These are phyloP conservation scores for Boletus sp. DNA, from an alignment of 1,284 basidiomycete genomes.

Conservation along the genomic window DNA sequence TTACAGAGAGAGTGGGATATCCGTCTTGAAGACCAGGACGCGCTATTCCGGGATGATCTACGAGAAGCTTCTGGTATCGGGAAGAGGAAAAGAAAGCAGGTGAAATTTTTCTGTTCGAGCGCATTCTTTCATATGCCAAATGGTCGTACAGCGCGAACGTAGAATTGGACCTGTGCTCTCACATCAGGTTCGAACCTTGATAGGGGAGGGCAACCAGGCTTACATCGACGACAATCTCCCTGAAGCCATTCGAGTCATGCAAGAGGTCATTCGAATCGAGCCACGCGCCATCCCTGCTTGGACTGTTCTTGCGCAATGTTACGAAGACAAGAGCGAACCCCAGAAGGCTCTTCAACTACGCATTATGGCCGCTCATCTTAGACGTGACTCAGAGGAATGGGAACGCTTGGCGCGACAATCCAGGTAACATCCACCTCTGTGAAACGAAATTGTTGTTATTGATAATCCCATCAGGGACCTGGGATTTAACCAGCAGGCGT, in stretches of 20 bases:
- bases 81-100: conserved; percentile 48
- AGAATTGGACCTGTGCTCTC: conserved; percentile 59
- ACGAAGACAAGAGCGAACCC: conserved; percentile 19
- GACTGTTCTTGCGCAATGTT: conserved; percentile 50
- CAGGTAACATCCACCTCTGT: not conserved
- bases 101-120: conserved; percentile 11
- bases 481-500: conserved; percentile 77
- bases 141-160: conserved; percentile 33
- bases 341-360: conserved; percentile 23
- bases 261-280: conserved; percentile 92
- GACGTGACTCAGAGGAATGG: conserved; percentile 71
- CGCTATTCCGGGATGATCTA: conserved; percentile 65
- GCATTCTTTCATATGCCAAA: not conserved
- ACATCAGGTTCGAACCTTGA: conserved; percentile 79
- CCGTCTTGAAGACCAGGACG: conserved; percentile 54
- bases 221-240: conserved; percentile 72
- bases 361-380: conserved; percentile 64
- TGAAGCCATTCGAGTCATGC: conserved; percentile 76
- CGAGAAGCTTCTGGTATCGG: conserved; percentile 63
- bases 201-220: conserved; percentile 86
- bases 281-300: conserved; percentile 82
- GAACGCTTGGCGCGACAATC: conserved; percentile 9
- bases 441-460: not conserved
- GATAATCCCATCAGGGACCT: conserved; percentile 45
- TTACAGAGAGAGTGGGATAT: conserved; percentile 31